Base-by-base conservation (phyloP, 306 rosid genomes). In the Canavalia gladiata region DNA sequence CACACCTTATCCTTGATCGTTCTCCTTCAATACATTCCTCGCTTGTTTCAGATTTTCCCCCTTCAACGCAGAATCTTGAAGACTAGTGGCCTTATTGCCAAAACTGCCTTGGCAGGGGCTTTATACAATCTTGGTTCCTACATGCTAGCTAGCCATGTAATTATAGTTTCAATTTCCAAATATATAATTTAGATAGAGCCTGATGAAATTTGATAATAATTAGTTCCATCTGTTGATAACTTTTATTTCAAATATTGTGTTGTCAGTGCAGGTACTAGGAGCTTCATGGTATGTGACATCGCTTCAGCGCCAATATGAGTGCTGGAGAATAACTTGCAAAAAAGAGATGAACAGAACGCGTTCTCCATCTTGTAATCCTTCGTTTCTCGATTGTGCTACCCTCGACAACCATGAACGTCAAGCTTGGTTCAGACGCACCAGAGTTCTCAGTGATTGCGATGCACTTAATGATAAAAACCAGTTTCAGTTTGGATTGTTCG, bases 281-380 rank as follows among this genome's bases (percentile, higher is more conserved):
- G 91, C 98, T 41, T 71, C 93, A 0, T 95, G 97, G 97, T 93
- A 95, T 66, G 86, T 95, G 71, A n/a, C 91, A 33, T 92, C 98
- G 0, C 88, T 95, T 82, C 91, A 94, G 50, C 76, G 98, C 0
- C 94, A 95, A 77, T 86, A 76, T 9, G 84, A 90, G 25, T 95
- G 99, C 57, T 93, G 99, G 99, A 89, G 75, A 50, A 41, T 72
- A 25, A 84, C 84, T 52, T 90, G 99, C 41, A 63, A 0, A 8
- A 78, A 50, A 50, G 99, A 95, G 78, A 68, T 64, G 84, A 95
- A 95, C 35, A 60, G 33, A 9, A 89, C 98, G 1, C 93, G 74
- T 47, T 95, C 98, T 60, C 98, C 98, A 12, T 84, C 98, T 12
- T 95, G 99, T 60, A 6, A 76, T 0, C 84, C 76, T 34, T 0